Evolutionary conservation across 805 yeast genomes (phyloP), one percentile per base, ranked within the genome.

Genomic region (Saturnispora bothae): DNA sequence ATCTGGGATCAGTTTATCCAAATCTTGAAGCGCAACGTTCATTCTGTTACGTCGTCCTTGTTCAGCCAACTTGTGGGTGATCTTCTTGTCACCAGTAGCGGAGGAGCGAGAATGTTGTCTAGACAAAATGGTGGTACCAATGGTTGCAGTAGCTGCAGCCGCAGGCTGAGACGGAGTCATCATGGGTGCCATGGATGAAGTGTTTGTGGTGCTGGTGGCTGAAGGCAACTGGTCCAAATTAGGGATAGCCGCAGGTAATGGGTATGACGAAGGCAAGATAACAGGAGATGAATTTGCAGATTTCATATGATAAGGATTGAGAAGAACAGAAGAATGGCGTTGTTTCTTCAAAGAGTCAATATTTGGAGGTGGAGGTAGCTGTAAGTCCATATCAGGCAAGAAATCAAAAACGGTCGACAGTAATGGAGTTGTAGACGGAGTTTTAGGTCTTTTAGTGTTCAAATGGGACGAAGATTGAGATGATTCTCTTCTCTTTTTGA

Each of bases 11-110:
- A 85, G 59, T 8, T 64, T 50, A 7, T 79, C 78, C 42, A 89
- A 63, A 31, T 83, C 95, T 31, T 74, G 75, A 22, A 89, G 76
- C 0, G 96, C 97, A 40, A 66, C 62, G 56, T 92, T 92, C 78
- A 89, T 81, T 45, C 98, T 68, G 56, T 89, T 88, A 49, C 98
- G 71, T 38, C 98, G 69, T 13, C 95, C 97, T 59, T 92, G 96
- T 60, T 89, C 98, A 1, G 98, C 97, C 13, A 84, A 69, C 55
- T 89, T 88, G 59, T 89, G 98, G 30, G 74, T 73, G 2, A 80
- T 73, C 49, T 79, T 77, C 54, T 81, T 79, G 21, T 71, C 66
- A 4, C 44, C 28, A 13, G 16, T 15, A 8, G 15, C 16, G 7
- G 30, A 23, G 15, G 34, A 31, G 19, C 32, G 25, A 10, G 34